A percentile compares a stretch with the other conserved stretches of the same genome.
Conservation (phyloP, 768 basidiomycete genomes). For the Serendipita vermifera region DNA sequence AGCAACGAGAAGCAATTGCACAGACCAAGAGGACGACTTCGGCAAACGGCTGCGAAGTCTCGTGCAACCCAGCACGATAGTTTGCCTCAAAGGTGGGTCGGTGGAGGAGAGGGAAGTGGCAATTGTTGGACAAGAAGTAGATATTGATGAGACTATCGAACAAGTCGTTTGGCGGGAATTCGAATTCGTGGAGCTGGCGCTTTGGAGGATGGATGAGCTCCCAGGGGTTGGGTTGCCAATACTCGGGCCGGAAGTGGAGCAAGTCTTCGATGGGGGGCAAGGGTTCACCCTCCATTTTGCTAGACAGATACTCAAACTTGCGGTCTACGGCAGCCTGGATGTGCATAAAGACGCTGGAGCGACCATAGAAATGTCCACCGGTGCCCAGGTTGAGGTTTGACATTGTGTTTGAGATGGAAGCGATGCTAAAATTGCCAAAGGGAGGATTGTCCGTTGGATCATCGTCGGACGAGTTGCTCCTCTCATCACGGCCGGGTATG, state of each 20-base stretch:
- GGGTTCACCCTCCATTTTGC: slow-evolving; percentile 26
- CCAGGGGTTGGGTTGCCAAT: slow-evolving; percentile 17
- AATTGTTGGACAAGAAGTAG: slow-evolving; percentile 49
- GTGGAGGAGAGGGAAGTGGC: slow-evolving; percentile 58
- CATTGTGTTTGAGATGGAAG: slow-evolving; percentile 16
- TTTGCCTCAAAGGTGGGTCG: slow-evolving; percentile 49
- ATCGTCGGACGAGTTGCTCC: slow-evolving; percentile 7
- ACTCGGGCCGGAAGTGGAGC: slow-evolving; percentile 31
- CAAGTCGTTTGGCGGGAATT: slow-evolving; percentile 54
- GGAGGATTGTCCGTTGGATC: slow-evolving; percentile 14
- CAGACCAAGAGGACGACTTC: slow-evolving; percentile 55
- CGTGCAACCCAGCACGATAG: slow-evolving; percentile 37
- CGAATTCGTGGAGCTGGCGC: slow-evolving; percentile 18
- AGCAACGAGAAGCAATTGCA: slow-evolving; percentile 46
- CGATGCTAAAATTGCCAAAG: slow-evolving; percentile 13
- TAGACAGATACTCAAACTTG: slow-evolving; percentile 50
- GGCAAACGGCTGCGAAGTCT: slow-evolving; percentile 39
- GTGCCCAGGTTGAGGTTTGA: slow-evolving; percentile 19
- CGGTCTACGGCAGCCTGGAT: slow-evolving; percentile 44
- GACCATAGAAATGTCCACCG: slow-evolving; percentile 34
- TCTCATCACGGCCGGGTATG: slow-evolving; percentile 9
- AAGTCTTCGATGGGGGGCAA: slow-evolving; percentile 16
- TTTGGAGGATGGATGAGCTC: slow-evolving; percentile 13
- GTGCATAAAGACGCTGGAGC: slow-evolving; percentile 41
- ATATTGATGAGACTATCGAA: slow-evolving; percentile 39